Evolutionary conservation across 139 green algal genomes (phyloP).

Genomic region (Picochlorum costavermella): DNA sequence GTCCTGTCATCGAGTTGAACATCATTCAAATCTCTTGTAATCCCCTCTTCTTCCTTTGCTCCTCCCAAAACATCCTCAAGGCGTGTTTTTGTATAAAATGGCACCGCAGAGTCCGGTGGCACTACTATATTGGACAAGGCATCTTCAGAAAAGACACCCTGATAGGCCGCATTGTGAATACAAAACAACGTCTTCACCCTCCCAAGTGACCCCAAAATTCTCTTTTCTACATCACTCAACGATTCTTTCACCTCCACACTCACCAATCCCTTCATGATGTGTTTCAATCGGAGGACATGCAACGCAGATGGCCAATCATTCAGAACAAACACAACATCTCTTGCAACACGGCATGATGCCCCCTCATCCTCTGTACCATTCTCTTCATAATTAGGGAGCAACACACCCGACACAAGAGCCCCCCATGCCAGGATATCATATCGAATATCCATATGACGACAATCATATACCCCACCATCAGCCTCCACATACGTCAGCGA

Average conservation of each 20-base stretch:
- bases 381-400: constrained; percentile 24
- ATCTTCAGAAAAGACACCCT: constrained; percentile 17
- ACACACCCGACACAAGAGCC: constrained; percentile 62
- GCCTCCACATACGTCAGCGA: constrained; percentile 40
- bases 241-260: neutral
- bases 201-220: constrained; percentile 13
- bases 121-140: constrained; percentile 24
- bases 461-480: constrained; percentile 1
- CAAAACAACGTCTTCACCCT: constrained; percentile 21
- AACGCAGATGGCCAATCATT: constrained; percentile 45
- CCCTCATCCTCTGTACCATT: too few relatives aligned
- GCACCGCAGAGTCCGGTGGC: constrained; percentile 2
- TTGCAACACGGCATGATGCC: neutral
- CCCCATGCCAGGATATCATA: constrained; percentile 75
- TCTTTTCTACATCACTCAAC: neutral
- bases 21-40: neutral
- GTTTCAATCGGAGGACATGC: constrained; percentile 28
- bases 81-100: neutral
- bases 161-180: constrained; percentile 45
- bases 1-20: constrained; percentile 7
- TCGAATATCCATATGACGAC: constrained; percentile 42
- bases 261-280: constrained; percentile 7
- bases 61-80: neutral
- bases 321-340: constrained; percentile 27
- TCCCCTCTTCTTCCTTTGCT: neutral